phyloP scores from a whole-genome alignment of 371 early-diverging fungal genomes.

The Batrachochytrium dendrobatidis region DNA sequence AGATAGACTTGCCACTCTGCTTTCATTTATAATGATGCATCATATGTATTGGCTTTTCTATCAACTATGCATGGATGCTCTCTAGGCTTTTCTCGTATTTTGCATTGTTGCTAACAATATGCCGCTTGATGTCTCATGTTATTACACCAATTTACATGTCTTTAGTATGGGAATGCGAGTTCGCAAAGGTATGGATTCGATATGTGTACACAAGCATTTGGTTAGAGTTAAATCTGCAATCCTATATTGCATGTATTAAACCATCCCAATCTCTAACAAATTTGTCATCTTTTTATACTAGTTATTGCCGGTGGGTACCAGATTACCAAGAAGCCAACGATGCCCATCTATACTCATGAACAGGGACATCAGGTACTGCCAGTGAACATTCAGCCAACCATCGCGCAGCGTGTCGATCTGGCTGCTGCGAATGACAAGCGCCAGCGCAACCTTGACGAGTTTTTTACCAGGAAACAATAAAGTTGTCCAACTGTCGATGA shows the following conservation, averaged over 20 bases:
- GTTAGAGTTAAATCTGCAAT: neutral
- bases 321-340: conserved; percentile 2
- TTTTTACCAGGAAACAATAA: conserved; percentile 1
- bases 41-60: too few species aligned
- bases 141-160: too few species aligned
- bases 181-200: neutral
- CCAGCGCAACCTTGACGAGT: conserved; percentile 2
- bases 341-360: neutral
- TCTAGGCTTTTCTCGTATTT: too few species aligned
- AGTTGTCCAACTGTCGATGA: neutral
- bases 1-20: too few species aligned
- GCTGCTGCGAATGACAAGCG: neutral
- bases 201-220: too few species aligned
- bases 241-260: neutral
- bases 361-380: neutral
- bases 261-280: neutral
- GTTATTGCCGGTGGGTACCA: neutral
- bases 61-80: too few species aligned
- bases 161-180: conserved; percentile 1
- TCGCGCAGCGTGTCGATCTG: neutral
- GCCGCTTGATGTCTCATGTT: too few species aligned
- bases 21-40: too few species aligned
- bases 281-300: neutral
- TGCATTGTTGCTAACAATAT: too few species aligned
- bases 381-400: neutral